These are phyloP conservation scores for Umbelopsis sp. DNA, from an alignment of 371 early-diverging fungal species.

Conservation along the genomic window DNA sequence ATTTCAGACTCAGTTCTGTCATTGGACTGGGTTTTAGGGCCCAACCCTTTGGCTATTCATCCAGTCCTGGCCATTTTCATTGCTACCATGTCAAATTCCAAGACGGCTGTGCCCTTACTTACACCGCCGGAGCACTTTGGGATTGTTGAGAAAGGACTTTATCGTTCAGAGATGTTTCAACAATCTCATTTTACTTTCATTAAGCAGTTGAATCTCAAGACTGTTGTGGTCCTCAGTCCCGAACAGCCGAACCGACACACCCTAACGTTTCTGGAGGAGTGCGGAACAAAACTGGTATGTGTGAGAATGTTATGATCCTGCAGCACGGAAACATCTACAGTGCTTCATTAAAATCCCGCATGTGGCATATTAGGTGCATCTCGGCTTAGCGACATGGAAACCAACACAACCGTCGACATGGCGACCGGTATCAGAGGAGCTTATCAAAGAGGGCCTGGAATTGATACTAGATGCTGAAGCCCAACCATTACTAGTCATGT, in stretches of 20 bases:
- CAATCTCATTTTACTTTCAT: conserved; percentile 79
- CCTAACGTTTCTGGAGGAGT: conserved; percentile 80
- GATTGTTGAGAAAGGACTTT: conserved; percentile 86
- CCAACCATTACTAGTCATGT: conserved; percentile 89
- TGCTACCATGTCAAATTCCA: not conserved
- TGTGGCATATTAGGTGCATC: conserved; percentile 51
- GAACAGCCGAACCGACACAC: conserved; percentile 82
- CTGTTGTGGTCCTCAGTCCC: conserved; percentile 85
- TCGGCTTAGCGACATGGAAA: conserved; percentile 67
- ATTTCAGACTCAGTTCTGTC: no score
- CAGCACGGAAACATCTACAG: not conserved
- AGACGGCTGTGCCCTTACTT: conserved; percentile 30
- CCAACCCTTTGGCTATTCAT: no score
- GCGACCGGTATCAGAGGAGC: conserved; percentile 93
- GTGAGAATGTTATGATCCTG: conserved; percentile 28
- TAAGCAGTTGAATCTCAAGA: conserved; percentile 75
- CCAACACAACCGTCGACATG: conserved; percentile 66
- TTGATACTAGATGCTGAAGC: conserved; percentile 72
- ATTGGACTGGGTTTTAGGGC: no score
- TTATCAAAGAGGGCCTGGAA: conserved; percentile 92
- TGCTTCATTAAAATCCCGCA: conserved; percentile 17
- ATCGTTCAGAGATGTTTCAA: conserved; percentile 79
- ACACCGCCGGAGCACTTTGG: conserved; percentile 91
- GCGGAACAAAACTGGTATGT: conserved; percentile 70
- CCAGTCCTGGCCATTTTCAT: not conserved